Base-by-base conservation (phyloP, 805 yeast species). In the Nakazawaea holstii region DNA sequence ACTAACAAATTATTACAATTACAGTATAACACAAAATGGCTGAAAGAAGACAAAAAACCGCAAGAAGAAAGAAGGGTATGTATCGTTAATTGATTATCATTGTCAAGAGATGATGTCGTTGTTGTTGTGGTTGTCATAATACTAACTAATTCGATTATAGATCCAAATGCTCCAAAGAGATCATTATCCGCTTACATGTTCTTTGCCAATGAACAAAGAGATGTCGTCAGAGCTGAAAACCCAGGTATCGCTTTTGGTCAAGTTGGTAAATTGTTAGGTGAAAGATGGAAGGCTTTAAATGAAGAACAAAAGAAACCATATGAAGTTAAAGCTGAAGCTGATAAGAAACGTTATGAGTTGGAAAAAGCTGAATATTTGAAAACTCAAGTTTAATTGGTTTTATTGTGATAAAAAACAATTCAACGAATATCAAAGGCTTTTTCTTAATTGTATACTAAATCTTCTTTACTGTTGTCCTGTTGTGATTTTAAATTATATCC, bases 141-240 rank as follows among this genome's bases (percentile, higher is more conserved):
- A 15, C 39, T 17, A 15, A 20, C 24, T 20, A n/a, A n/a, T n/a
- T n/a, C n/a, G 24, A 20, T 20, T 20, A 51, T 53, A 62, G 95
- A 88, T 70, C 96, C 99, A 75, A 91, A 92, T 70, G 99, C 99
- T 56, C 99, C 99, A 69, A 94, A 94, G 88, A 88, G 98, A 73
- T 89, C 97, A 26, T 75, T 94, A 67, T 89, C 97, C 52, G 97
- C 98, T 43, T 94, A 92, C 83, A 91, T 94, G 98, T 92, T 88
- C 81, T 94, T 91, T 65, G 98, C 99, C 60, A 90, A 89, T 67
- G 97, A 90, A 65, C 87, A 87, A 79, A 91, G 99, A 78, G 97
- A 92, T 71, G 80, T 82, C 55, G 96, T 94, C 58, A 83, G 96
- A 69, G 83, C 92, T 53, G 98, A 91, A 69, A 89, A 92, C 79